Evolutionary conservation across 306 rosid species (phyloP).

Genomic region (Dalbergia cultrata): DNA sequence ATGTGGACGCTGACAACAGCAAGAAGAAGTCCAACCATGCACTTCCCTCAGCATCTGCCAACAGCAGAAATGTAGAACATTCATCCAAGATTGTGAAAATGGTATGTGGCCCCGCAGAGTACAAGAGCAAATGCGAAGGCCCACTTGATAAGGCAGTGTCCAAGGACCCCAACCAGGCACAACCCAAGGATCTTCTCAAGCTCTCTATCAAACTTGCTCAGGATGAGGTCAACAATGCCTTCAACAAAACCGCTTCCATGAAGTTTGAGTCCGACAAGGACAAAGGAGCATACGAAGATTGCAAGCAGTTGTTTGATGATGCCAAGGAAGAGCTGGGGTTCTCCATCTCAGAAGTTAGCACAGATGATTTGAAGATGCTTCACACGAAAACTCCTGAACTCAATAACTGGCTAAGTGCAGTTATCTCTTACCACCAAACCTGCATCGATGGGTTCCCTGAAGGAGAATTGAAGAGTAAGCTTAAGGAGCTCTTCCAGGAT

Average conservation of each 20-base stretch:
- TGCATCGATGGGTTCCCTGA: conserved; percentile 80
- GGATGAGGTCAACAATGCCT: conserved; percentile 54
- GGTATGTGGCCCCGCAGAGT: conserved; percentile 58
- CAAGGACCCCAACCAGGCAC: conserved; percentile 1
- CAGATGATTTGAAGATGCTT: conserved; percentile 11
- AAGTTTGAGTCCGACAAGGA: conserved; percentile 46
- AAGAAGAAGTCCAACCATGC: background rate
- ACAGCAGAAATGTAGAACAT: background rate
- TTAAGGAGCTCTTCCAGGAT: conserved; percentile 44
- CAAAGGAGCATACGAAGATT: conserved; percentile 68
- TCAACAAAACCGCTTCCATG: conserved; percentile 41
- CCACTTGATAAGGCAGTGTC: conserved; percentile 43
- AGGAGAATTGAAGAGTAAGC: conserved; percentile 58
- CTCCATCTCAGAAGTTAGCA: conserved; percentile 41
- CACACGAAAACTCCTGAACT: conserved; percentile 46
- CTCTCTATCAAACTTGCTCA: conserved; percentile 49
- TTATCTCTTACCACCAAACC: conserved; percentile 72
- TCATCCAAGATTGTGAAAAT: conserved; percentile 43
- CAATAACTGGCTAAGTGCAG: conserved; percentile 86
- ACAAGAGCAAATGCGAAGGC: conserved; percentile 59
- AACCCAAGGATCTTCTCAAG: conserved; percentile 61
- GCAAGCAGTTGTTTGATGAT: conserved; percentile 52
- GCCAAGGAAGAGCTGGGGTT: conserved; percentile 63
- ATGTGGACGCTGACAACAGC: background rate
- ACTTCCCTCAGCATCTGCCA: background rate